Conservation (phyloP, 768 basidiomycete species). For the Tubosaeta sp. region DNA sequence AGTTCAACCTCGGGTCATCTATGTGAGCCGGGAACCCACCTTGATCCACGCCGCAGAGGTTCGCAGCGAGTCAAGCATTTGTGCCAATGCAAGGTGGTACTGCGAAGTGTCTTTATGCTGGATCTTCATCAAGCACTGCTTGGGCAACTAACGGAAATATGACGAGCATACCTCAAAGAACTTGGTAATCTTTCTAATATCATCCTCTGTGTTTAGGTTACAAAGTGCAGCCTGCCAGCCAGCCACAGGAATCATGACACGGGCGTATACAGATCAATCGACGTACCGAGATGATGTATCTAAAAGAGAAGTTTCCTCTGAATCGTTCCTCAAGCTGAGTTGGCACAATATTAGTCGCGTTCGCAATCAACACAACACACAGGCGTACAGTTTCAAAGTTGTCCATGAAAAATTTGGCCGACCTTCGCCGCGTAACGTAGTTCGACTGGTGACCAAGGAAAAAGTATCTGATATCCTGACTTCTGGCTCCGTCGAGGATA, state of each 20-base stretch:
- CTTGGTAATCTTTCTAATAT: conserved; percentile 53
- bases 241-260: conserved; percentile 6
- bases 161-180: conserved; percentile 68
- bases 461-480: conserved; percentile 64
- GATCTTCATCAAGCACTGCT: not conserved
- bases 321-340: conserved; percentile 61
- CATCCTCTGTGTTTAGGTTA: conserved; percentile 60
- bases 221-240: conserved; percentile 33
- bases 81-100: conserved; percentile 58
- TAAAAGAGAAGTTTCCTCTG: conserved; percentile 62
- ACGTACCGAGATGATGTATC: conserved; percentile 49
- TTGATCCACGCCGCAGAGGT: conserved; percentile 59
- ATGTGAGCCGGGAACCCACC: conserved; percentile 33
- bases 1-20: not conserved
- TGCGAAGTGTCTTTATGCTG: conserved; percentile 68
- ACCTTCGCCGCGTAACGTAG: conserved; percentile 45
- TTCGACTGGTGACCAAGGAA: conserved; percentile 58
- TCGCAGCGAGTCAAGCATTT: conserved; percentile 64
- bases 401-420: conserved; percentile 62
- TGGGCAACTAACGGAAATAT: not conserved
- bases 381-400: conserved; percentile 59
- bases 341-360: not conserved
- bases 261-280: not conserved
- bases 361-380: not conserved
- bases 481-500: conserved; percentile 49